Evolutionary conservation across 805 yeast genomes (phyloP).

Genomic region (Cyberlindnera bimundalis): DNA sequence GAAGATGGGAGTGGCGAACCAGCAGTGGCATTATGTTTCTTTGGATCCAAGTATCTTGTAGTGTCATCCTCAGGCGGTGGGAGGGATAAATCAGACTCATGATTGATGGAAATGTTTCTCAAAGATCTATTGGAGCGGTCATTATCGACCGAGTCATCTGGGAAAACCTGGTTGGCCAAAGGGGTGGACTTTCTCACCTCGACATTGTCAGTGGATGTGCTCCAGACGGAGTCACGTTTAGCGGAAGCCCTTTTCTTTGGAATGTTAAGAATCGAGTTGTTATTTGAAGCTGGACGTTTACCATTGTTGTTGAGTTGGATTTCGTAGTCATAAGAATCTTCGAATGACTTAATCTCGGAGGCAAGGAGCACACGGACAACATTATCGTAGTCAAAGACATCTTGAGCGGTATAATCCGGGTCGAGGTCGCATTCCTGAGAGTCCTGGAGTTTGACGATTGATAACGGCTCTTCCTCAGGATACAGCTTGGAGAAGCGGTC

Average conservation of each 20-base stretch:
- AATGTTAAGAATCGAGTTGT: slow-evolving; percentile 20
- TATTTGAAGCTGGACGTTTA: slow-evolving; percentile 27
- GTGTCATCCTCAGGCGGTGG: slow-evolving; percentile 28
- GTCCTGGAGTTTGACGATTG: slow-evolving; percentile 65
- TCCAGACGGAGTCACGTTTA: slow-evolving; percentile 18
- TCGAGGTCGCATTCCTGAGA: slow-evolving; percentile 68
- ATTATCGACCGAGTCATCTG: slow-evolving; percentile 20
- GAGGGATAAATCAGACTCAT: slow-evolving; percentile 33
- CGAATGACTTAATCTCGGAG: slow-evolving; percentile 35
- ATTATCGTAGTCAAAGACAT: slow-evolving; percentile 54
- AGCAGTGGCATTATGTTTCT: slow-evolving; percentile 18
- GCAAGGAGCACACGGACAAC: slow-evolving; percentile 44
- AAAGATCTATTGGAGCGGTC: slow-evolving; percentile 16
- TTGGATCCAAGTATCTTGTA: slow-evolving; percentile 24
- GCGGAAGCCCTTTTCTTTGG: slow-evolving; percentile 27
- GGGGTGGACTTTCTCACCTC: slow-evolving; percentile 37
- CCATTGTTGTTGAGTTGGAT: slow-evolving; percentile 9
- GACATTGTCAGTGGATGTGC: slow-evolving; percentile 3
- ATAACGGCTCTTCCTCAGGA: slow-evolving; percentile 55
- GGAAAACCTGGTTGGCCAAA: slow-evolving; percentile 37
- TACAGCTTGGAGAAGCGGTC: slow-evolving; percentile 58
- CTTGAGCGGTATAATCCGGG: slow-evolving; percentile 66
- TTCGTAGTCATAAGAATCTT: slow-evolving; percentile 10
- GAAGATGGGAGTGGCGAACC: slow-evolving; percentile 26
- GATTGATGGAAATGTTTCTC: slow-evolving; percentile 25